Conservation (phyloP, 179 eudicot genomes). For the Patellifolia procumbens region DNA sequence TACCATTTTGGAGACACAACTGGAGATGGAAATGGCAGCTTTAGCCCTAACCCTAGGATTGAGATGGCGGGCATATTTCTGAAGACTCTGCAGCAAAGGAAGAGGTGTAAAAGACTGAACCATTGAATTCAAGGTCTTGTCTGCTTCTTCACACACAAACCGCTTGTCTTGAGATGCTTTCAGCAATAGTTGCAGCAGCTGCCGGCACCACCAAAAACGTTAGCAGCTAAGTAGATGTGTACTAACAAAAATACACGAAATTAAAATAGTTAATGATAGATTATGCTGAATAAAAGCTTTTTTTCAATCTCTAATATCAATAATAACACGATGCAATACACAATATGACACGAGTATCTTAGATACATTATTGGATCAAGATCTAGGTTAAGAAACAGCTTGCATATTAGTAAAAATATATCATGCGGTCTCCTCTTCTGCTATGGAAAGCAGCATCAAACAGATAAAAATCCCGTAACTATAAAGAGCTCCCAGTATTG, state of each 20-base stretch:
- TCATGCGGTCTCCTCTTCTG: not conserved
- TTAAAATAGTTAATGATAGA: not conserved
- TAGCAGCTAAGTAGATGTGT: not conserved
- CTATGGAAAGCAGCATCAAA: not conserved
- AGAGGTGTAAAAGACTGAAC: constrained; percentile 69
- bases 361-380: not conserved
- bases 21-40: constrained; percentile 77
- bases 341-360: not conserved
- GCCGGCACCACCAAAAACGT: constrained; percentile 19
- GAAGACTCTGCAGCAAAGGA: constrained; percentile 70
- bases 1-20: constrained; percentile 85
- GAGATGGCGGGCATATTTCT: constrained; percentile 57
- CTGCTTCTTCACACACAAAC: constrained; percentile 98
- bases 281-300: no score
- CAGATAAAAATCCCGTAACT: not conserved
- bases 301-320: not conserved
- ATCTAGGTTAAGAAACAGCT: not conserved
- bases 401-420: no score
- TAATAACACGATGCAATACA: not conserved
- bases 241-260: not conserved
- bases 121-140: constrained; percentile 66
- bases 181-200: constrained; percentile 84
- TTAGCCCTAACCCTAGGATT: constrained; percentile 85
- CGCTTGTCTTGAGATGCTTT: constrained; percentile 94
- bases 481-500: not conserved